Conservation (phyloP, 805 yeast species). For the Yamadazyma akitaensis region DNA sequence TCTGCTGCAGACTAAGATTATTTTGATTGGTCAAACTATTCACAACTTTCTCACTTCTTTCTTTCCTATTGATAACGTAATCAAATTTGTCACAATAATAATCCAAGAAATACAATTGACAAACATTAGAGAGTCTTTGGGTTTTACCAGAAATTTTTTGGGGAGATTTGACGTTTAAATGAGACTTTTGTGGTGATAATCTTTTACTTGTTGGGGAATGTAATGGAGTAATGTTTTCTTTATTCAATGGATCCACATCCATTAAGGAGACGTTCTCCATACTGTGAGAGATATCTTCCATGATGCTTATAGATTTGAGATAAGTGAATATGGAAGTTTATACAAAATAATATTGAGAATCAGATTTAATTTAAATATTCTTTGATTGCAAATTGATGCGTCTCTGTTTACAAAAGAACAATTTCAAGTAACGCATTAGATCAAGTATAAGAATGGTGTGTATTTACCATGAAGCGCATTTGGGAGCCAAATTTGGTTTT, state of each 20-base stretch:
- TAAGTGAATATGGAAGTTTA: neutral
- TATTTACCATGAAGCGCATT: neutral
- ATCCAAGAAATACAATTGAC: conserved; percentile 91
- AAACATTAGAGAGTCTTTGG: conserved; percentile 81
- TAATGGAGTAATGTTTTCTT: conserved; percentile 36
- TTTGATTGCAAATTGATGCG: conserved; percentile 6
- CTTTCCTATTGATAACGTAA: conserved; percentile 82
- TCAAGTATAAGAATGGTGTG: neutral
- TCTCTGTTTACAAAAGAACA: conserved; percentile 5
- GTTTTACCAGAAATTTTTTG: conserved; percentile 60
- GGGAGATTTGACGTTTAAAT: conserved; percentile 13
- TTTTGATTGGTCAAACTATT: conserved; percentile 50
- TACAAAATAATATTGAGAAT: neutral
- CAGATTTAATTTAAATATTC: conserved; percentile 1
- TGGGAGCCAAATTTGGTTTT: no score
- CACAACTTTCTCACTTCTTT: conserved; percentile 71
- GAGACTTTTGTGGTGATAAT: conserved; percentile 31
- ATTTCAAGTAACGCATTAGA: neutral
- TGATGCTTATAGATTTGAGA: conserved; percentile 15
- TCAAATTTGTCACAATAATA: conserved; percentile 95
- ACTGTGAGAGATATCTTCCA: conserved; percentile 39
- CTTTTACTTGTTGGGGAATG: conserved; percentile 12
- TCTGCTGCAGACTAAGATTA: conserved; percentile 38
- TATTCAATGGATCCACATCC: conserved; percentile 40
- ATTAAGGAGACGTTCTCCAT: conserved; percentile 44